These are phyloP conservation scores for Apiospora saccharicola DNA, from an alignment of 2,329 filamentous ascomycete species.

Conservation along the genomic window DNA sequence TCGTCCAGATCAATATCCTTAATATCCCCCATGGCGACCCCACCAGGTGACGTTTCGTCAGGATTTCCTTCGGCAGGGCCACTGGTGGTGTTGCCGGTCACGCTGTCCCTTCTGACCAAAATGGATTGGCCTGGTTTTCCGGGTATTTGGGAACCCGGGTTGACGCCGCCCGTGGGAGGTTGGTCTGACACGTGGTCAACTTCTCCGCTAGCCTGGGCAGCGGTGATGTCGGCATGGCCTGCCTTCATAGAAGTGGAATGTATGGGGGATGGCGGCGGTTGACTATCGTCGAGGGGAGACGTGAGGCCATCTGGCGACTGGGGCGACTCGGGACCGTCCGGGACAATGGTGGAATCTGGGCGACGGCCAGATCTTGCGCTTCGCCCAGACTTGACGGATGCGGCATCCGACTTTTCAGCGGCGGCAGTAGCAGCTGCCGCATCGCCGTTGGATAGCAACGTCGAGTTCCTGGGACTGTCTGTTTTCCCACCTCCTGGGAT, in stretches of 20 bases:
- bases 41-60: constrained; percentile 50
- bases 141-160: constrained; percentile 60
- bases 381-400: constrained; percentile 75
- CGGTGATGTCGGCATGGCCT: constrained; percentile 79
- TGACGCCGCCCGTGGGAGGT: constrained; percentile 73
- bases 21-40: constrained; percentile 86
- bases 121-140: constrained; percentile 88
- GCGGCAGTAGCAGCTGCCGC: constrained; percentile 35
- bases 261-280: constrained; percentile 85
- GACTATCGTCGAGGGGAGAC: constrained; percentile 57
- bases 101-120: constrained; percentile 79
- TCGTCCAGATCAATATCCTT: constrained; percentile 96
- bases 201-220: constrained; percentile 85
- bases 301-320: constrained; percentile 46
- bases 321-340: constrained; percentile 50
- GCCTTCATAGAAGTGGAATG: constrained; percentile 76
- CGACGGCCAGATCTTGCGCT: constrained; percentile 63
- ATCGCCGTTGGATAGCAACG: constrained; percentile 70
- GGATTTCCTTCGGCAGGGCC: constrained; percentile 51
- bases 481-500: constrained; percentile 77
- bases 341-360: constrained; percentile 51
- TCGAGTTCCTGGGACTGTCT: constrained; percentile 84
- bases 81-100: constrained; percentile 50
- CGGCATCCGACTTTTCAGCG: constrained; percentile 74
- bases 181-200: constrained; percentile 94